Percentiles rank a stretch among this genome's conserved stretches.
phyloP scores from a whole-genome alignment of 164 flowering plant species.

The Stephania yunnanensis region DNA sequence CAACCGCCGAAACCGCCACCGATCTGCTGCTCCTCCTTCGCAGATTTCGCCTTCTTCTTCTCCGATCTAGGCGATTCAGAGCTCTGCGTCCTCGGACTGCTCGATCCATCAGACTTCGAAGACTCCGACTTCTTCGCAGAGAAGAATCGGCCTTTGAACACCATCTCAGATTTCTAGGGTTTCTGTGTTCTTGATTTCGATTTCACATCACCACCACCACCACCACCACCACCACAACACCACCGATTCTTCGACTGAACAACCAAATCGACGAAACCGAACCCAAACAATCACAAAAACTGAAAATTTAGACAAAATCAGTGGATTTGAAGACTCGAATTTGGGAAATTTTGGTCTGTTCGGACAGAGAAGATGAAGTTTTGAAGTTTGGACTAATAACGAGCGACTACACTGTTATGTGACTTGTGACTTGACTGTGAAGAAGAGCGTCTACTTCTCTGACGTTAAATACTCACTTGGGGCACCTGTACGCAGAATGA shows the following conservation, averaged over 20 bases:
- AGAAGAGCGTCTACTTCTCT: no score
- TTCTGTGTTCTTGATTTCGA: not conserved
- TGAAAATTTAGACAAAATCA: no score
- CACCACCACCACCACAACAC: not conserved
- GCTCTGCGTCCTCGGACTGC: constrained; percentile 60
- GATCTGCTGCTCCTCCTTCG: constrained; percentile 26
- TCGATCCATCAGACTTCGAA: constrained; percentile 74
- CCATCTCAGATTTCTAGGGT: constrained; percentile 33
- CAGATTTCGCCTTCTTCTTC: constrained; percentile 69
- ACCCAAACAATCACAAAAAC: no score
- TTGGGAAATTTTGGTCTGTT: not conserved
- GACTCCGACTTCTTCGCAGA: constrained; percentile 81
- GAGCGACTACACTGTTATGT: no score
- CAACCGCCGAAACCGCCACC: constrained; percentile 3
- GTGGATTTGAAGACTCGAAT: not conserved
- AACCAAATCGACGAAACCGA: not conserved
- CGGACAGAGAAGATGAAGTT: not conserved
- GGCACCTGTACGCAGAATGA: no score
- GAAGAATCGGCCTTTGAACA: constrained; percentile 89
- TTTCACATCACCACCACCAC: not conserved
- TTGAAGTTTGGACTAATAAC: no score
- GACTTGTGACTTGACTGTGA: no score
- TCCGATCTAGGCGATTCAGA: constrained; percentile 81
- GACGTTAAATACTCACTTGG: no score
- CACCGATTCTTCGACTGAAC: not conserved